Conservation (phyloP, 192 early-diverging fungal genomes). For the Gamsiella multidivaricata region DNA sequence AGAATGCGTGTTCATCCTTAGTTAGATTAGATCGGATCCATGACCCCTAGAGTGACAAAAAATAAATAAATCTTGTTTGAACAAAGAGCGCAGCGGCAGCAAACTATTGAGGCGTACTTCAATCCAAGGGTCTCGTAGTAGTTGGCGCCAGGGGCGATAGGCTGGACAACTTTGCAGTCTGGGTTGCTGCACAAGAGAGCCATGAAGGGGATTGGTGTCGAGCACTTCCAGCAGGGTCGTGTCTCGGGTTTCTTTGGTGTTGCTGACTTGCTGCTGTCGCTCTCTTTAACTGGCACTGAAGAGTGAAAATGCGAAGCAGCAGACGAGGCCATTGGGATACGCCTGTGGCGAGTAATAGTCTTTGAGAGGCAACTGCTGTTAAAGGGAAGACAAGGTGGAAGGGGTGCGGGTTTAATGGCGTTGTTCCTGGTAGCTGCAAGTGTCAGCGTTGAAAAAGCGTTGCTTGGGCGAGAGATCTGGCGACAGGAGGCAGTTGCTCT, state of each 20-base stretch:
- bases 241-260: slow-evolving; percentile 27
- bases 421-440: too few species aligned
- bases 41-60: not conserved
- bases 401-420: too few species aligned
- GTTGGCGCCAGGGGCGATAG: slow-evolving; percentile 37
- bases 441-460: too few species aligned
- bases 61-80: not conserved
- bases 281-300: not conserved
- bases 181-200: slow-evolving; percentile 28
- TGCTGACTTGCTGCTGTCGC: not conserved
- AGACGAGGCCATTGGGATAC: not conserved
- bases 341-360: not conserved
- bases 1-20: slow-evolving; percentile 9
- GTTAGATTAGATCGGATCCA: not conserved
- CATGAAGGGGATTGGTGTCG: slow-evolving; percentile 31
- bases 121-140: slow-evolving; percentile 43
- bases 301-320: slow-evolving; percentile 12
- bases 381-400: not conserved
- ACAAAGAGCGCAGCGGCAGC: not conserved
- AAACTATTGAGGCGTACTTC: slow-evolving; percentile 6
- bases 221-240: slow-evolving; percentile 47
- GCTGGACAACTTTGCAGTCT: slow-evolving; percentile 41
- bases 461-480: too few species aligned
- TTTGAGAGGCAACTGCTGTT: not conserved
- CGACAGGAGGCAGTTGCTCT: not conserved